Percentiles rank a stretch among this genome's conserved stretches.
These are phyloP conservation scores for Cryptosporidium bovis DNA, from an alignment of 169 alveolate genomes.

Conservation along the genomic window DNA sequence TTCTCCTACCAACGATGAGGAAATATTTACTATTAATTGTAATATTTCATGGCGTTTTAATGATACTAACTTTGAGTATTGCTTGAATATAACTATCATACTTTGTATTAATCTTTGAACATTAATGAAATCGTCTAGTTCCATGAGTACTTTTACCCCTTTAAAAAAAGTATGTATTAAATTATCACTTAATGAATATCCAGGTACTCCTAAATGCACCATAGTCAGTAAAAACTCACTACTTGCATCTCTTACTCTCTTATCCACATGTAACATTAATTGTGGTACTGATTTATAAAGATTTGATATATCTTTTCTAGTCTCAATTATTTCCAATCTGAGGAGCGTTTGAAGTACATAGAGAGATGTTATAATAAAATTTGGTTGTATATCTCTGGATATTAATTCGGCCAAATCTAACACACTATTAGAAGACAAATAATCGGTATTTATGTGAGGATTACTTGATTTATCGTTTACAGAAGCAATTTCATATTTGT, in stretches of 20 bases:
- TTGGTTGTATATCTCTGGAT: conserved; percentile 49
- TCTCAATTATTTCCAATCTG: conserved; percentile 44
- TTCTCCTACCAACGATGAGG: conserved; percentile 6
- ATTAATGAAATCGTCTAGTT: conserved; percentile 41
- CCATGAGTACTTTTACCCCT: conserved; percentile 22
- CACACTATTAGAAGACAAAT: not conserved
- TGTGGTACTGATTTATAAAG: conserved; percentile 40
- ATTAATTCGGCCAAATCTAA: conserved; percentile 23
- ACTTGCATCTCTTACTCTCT: conserved; percentile 59
- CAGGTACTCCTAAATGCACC: conserved; percentile 43
- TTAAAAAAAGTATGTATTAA: not conserved
- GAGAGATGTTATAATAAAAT: conserved; percentile 15
- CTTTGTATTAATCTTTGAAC: conserved; percentile 36
- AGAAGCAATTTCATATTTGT: not conserved
- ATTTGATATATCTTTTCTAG: conserved; percentile 32
- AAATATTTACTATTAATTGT: conserved; percentile 33
- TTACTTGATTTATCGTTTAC: not conserved
- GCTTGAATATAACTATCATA: conserved; percentile 7
- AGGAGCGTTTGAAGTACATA: conserved; percentile 23
- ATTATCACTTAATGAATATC: conserved; percentile 29
- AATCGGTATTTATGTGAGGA: not conserved
- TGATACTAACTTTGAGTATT: conserved; percentile 27
- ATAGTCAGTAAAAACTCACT: conserved; percentile 32
- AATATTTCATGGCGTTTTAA: conserved; percentile 12
- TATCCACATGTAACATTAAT: conserved; percentile 46